phyloP scores from a whole-genome alignment of 2,329 filamentous ascomycete species.

The Diaporthe ampelina region DNA sequence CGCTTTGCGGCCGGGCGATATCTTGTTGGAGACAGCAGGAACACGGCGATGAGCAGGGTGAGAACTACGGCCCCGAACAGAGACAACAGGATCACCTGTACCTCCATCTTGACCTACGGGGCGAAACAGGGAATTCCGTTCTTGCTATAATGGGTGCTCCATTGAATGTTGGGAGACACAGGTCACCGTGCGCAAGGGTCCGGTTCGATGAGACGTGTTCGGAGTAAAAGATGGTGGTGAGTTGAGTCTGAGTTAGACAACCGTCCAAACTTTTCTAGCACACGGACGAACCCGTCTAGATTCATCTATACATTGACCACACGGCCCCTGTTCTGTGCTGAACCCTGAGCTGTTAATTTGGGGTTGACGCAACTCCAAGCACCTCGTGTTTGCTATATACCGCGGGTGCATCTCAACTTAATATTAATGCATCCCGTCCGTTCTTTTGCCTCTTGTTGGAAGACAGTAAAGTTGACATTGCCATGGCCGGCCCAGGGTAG shows the following conservation, averaged over 20 bases:
- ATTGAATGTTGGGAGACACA: slow-evolving; percentile 3
- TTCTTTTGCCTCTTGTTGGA: not conserved
- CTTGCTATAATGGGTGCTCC: slow-evolving; percentile 8
- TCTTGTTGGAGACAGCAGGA: slow-evolving; percentile 52
- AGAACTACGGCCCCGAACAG: slow-evolving; percentile 19
- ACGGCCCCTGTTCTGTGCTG: not conserved
- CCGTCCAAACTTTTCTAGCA: slow-evolving; percentile 16
- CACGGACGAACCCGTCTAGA: not conserved
- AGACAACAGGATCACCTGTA: slow-evolving; percentile 23
- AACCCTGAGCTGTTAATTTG: not conserved
- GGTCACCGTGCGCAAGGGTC: not conserved
- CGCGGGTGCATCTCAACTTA: not conserved
- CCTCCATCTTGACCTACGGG: slow-evolving; percentile 1
- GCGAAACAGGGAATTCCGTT: not conserved
- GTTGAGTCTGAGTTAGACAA: slow-evolving; percentile 8
- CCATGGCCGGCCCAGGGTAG: slow-evolving; percentile 7
- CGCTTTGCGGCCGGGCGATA: slow-evolving; percentile 42
- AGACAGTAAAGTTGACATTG: slow-evolving; percentile 1
- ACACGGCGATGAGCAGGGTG: slow-evolving; percentile 33
- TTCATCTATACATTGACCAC: not conserved
- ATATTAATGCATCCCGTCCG: slow-evolving; percentile 23
- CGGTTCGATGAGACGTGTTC: not conserved
- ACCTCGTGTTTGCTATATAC: not conserved
- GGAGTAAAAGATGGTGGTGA: slow-evolving; percentile 9
- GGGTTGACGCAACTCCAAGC: not conserved